These are phyloP conservation scores for Globisporangium takayamanum DNA, from an alignment of 352 stramenopile genomes.

Conservation along the genomic window DNA sequence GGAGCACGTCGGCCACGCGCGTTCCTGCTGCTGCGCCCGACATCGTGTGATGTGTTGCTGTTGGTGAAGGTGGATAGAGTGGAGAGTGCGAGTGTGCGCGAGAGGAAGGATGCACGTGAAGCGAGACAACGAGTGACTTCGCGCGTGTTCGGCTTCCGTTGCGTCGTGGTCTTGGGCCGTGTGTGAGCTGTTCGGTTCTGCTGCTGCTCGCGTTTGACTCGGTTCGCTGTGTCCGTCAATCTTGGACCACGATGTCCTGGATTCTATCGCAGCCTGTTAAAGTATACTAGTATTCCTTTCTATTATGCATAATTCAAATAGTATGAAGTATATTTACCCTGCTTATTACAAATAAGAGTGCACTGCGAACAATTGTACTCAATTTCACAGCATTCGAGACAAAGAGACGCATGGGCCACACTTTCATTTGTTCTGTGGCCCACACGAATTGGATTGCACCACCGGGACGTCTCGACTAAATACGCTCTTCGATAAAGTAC, in stretches of 20 bases:
- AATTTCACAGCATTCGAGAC: not conserved
- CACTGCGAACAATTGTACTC: not conserved
- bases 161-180: not conserved
- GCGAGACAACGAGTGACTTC: not conserved
- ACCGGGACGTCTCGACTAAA: conserved; percentile 2
- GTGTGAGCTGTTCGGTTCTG: not conserved
- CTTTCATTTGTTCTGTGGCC: too few relatives aligned
- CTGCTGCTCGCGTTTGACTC: not conserved
- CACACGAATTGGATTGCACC: too few relatives aligned
- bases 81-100: not conserved
- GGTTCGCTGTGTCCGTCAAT: too few relatives aligned
- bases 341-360: not conserved
- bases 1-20: conserved; percentile 61
- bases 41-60: not conserved
- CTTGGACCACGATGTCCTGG: too few relatives aligned
- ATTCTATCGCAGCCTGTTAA: not conserved
- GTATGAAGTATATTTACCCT: not conserved
- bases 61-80: not conserved
- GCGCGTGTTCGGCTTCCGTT: not conserved
- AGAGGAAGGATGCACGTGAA: not conserved
- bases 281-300: not conserved
- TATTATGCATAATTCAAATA: not conserved
- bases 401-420: conserved; percentile 2
- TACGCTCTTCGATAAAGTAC: conserved; percentile 7
- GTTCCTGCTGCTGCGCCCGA: conserved; percentile 24